Percentiles rank a stretch among this genome's conserved stretches.
Conservation (phyloP, 2,329 filamentous ascomycete species). For the Falciphora oryzae region DNA sequence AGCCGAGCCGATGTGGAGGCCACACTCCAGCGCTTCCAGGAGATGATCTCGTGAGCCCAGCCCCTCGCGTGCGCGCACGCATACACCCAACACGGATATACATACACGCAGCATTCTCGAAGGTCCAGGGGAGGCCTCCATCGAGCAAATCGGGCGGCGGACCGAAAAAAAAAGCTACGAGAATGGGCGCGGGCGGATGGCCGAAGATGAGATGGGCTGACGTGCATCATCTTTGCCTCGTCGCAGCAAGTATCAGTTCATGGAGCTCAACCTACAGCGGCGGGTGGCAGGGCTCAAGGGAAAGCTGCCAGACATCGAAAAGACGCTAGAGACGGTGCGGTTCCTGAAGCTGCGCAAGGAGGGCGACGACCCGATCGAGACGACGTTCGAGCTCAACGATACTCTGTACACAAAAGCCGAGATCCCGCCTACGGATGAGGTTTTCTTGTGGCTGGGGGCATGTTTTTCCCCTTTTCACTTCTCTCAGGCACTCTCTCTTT, state of each 20-base stretch:
- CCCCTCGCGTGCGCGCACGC: no score
- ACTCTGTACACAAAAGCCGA: slow-evolving; percentile 87
- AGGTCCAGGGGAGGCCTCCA: neutral
- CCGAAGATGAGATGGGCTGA: neutral
- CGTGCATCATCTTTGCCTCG: neutral
- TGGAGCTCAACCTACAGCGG: slow-evolving; percentile 90
- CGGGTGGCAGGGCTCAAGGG: slow-evolving; percentile 77
- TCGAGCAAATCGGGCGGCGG: neutral
- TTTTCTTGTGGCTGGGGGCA: slow-evolving; percentile 95
- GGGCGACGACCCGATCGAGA: slow-evolving; percentile 65
- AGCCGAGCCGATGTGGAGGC: slow-evolving; percentile 73
- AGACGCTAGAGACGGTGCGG: slow-evolving; percentile 85
- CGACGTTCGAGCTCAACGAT: slow-evolving; percentile 94
- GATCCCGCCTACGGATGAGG: slow-evolving; percentile 78
- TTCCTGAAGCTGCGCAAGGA: slow-evolving; percentile 57
- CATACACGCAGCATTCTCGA: neutral
- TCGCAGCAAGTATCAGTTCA: slow-evolving; percentile 94
- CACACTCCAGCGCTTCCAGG: slow-evolving; percentile 78
- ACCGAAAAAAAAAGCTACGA: neutral
- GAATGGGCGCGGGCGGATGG: no score
- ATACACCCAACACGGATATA: neutral
- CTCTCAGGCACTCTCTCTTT: neutral
- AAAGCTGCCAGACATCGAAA: slow-evolving; percentile 95
- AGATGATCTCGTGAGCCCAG: slow-evolving; percentile 80
- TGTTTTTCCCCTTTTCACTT: slow-evolving; percentile 22